phyloP scores from a whole-genome alignment of 345 rosid species.

The Theobroma cacao region DNA sequence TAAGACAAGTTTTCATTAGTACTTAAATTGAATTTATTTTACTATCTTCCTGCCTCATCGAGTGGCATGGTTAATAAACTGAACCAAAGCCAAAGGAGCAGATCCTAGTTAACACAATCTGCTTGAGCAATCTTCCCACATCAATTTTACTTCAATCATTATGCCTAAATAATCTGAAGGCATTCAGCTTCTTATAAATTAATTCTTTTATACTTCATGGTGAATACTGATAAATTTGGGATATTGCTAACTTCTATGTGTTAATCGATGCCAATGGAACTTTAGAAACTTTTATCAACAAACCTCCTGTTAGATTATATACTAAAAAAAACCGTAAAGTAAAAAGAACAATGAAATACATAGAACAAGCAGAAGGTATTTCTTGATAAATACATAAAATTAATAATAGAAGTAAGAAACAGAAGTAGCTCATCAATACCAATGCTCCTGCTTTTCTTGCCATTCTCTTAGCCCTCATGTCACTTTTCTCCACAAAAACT shows the following conservation, averaged over 20 bases:
- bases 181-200: not conserved
- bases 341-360: not conserved
- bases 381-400: not conserved
- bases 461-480: constrained; percentile 99
- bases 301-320: not conserved
- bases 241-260: not conserved
- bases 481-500: constrained; percentile 91
- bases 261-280: constrained; percentile 10
- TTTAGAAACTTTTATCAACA: not conserved
- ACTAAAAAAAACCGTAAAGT: not conserved
- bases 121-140: not conserved
- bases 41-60: not conserved
- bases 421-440: constrained; percentile 47
- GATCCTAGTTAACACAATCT: not conserved
- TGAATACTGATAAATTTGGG: not conserved
- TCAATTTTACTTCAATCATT: not conserved
- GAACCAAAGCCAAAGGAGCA: too few species aligned
- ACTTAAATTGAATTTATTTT: not conserved
- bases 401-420: not conserved
- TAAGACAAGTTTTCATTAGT: constrained; percentile 6
- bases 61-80: too few species aligned
- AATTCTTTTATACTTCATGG: not conserved
- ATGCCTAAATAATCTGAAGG: not conserved
- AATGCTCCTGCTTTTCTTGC: constrained; percentile 98
- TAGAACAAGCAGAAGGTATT: not conserved